Percentiles rank a stretch among this genome's conserved stretches.
Conservation (phyloP, 2,329 filamentous ascomycete species). For the Lecanicillium sp. region DNA sequence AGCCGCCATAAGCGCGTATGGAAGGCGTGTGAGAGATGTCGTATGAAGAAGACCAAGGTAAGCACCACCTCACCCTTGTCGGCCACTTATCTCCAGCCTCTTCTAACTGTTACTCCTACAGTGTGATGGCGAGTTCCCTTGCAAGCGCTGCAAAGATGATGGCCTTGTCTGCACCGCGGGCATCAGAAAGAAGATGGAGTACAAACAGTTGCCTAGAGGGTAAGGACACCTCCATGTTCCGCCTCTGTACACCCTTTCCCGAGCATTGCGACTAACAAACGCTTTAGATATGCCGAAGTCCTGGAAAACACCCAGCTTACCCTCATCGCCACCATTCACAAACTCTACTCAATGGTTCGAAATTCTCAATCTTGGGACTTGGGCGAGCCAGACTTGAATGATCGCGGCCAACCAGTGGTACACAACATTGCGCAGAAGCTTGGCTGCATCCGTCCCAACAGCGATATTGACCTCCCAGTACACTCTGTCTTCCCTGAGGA, state of each 20-base stretch:
- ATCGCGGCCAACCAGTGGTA: conserved; percentile 53
- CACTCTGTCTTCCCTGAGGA: conserved; percentile 54
- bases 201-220: conserved; percentile 57
- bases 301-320: conserved; percentile 58
- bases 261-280: background rate
- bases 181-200: conserved; percentile 59
- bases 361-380: conserved; percentile 50
- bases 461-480: conserved; percentile 49
- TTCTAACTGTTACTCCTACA: conserved; percentile 18
- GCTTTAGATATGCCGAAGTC: conserved; percentile 50
- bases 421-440: conserved; percentile 58
- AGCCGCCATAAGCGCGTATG: conserved; percentile 56
- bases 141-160: conserved; percentile 59
- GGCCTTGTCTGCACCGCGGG: conserved; percentile 56
- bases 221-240: conserved; percentile 23
- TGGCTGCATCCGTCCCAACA: conserved; percentile 54
- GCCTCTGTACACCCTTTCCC: background rate
- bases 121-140: conserved; percentile 59
- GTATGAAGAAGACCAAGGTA: conserved; percentile 65
- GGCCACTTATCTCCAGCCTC: conserved; percentile 8
- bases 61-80: conserved; percentile 5
- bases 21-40: conserved; percentile 59
- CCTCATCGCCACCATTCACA: conserved; percentile 56
- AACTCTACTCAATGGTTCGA: conserved; percentile 56
- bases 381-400: conserved; percentile 56